Evolutionary conservation across 2,329 filamentous ascomycete species (phyloP).

Genomic region (Sporothrix luriei): DNA sequence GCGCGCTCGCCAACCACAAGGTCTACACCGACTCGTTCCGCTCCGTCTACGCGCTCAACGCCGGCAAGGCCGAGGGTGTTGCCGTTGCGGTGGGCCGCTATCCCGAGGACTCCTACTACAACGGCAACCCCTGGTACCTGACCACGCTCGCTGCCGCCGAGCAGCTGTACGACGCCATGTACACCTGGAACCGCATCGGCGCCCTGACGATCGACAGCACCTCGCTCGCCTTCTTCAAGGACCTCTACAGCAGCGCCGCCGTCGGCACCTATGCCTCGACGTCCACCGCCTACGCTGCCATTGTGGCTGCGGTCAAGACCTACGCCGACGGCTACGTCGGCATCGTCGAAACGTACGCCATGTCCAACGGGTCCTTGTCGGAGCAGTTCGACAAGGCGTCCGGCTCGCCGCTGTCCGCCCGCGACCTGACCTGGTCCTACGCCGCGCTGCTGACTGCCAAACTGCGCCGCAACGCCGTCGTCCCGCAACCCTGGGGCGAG

Average conservation of each 20-base stretch:
- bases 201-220: conserved; percentile 65
- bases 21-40: conserved; percentile 75
- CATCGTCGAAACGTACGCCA: conserved; percentile 65
- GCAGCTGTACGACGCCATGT: conserved; percentile 74
- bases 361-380: conserved; percentile 62
- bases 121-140: conserved; percentile 76
- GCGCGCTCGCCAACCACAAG: conserved; percentile 75
- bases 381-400: conserved; percentile 64
- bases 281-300: conserved; percentile 49
- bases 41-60: conserved; percentile 67
- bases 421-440: conserved; percentile 74
- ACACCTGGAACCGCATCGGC: conserved; percentile 67
- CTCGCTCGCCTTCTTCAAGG: conserved; percentile 72
- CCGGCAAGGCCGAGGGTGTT: conserved; percentile 59
- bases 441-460: conserved; percentile 68
- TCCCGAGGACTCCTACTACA: conserved; percentile 72
- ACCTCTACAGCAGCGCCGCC: conserved; percentile 60
- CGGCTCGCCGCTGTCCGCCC: conserved; percentile 62
- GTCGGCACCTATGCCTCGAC: conserved; percentile 62
- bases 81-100: conserved; percentile 69
- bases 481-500: conserved; percentile 57
- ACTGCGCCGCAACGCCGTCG: conserved; percentile 56
- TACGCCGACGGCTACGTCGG: conserved; percentile 65
- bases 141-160: conserved; percentile 76
- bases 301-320: conserved; percentile 59